Percentiles rank a stretch among this genome's conserved stretches.
These are phyloP conservation scores for Abortiporus biennis DNA, from an alignment of 1,284 basidiomycete species.

Conservation along the genomic window DNA sequence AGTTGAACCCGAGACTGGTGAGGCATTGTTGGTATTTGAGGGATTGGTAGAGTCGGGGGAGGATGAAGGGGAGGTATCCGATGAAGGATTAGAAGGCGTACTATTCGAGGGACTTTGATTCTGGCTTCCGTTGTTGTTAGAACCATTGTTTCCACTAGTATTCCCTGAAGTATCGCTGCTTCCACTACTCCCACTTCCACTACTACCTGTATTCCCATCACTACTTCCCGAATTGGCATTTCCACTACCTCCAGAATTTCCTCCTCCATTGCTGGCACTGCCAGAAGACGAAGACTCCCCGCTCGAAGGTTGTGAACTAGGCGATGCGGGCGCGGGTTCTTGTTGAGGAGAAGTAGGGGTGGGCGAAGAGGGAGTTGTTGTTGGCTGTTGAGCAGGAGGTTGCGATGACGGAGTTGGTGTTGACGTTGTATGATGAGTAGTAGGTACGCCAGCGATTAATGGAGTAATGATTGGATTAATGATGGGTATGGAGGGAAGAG, in stretches of 20 bases:
- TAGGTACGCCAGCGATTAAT: slow-evolving; percentile 25
- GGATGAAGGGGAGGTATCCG: not conserved
- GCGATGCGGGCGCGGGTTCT: slow-evolving; percentile 1
- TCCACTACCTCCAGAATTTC: no score
- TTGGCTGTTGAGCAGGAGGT: slow-evolving; percentile 8
- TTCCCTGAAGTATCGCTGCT: not conserved
- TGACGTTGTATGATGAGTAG: slow-evolving; percentile 13
- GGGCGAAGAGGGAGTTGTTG: slow-evolving; percentile 9
- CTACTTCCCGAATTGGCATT: no score
- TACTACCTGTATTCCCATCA: no score
- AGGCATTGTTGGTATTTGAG: not conserved
- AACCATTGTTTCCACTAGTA: not conserved
- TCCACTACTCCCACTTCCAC: slow-evolving; percentile 1
- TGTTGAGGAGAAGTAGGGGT: slow-evolving; percentile 9
- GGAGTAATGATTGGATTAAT: slow-evolving; percentile 30
- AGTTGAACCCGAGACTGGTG: no score
- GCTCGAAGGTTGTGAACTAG: not conserved
- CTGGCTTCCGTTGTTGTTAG: not conserved
- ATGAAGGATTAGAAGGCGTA: not conserved
- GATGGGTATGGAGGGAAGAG: slow-evolving; percentile 37
- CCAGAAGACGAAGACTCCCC: not conserved
- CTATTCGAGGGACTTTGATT: not conserved
- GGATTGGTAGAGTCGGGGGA: slow-evolving; percentile 1
- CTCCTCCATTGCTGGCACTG: slow-evolving; percentile 1
- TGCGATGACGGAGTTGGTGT: slow-evolving; percentile 7